A percentile compares a stretch with the other conserved stretches of the same genome.
Evolutionary conservation across 352 stramenopile genomes (phyloP).

Genomic region (Globisporangium iwayamae): DNA sequence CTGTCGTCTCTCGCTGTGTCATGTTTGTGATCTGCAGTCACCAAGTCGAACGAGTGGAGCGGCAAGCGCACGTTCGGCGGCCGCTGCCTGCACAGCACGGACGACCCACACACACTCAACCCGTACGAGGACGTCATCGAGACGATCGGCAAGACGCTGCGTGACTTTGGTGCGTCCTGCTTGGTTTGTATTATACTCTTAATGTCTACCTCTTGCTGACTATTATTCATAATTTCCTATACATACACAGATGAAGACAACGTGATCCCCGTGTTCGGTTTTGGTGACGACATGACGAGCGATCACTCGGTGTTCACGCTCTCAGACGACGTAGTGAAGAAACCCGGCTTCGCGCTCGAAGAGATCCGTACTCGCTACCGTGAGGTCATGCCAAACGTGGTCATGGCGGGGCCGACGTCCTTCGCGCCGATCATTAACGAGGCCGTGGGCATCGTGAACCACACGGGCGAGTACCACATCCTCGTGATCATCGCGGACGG

Average conservation of each 20-base stretch:
- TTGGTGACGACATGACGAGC: conserved; percentile 77
- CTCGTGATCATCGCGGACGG: conserved; percentile 87
- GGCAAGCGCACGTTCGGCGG: conserved; percentile 79
- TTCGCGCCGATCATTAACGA: conserved; percentile 87
- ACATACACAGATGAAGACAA: conserved; percentile 76
- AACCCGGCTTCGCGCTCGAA: conserved; percentile 61
- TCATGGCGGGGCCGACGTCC: conserved; percentile 80
- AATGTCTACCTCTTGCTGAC: neutral
- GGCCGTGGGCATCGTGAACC: conserved; percentile 75
- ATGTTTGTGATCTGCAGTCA: conserved; percentile 50
- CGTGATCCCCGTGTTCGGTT: conserved; percentile 78
- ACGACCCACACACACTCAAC: conserved; percentile 42
- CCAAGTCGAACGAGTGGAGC: conserved; percentile 89
- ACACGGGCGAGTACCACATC: conserved; percentile 79
- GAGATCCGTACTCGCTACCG: conserved; percentile 64
- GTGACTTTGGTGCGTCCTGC: conserved; percentile 56
- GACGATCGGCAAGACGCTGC: conserved; percentile 66
- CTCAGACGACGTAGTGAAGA: conserved; percentile 21
- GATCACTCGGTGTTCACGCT: conserved; percentile 82
- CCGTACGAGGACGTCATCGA: conserved; percentile 87
- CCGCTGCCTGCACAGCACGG: conserved; percentile 63
- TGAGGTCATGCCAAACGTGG: conserved; percentile 62
- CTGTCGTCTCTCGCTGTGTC: neutral
- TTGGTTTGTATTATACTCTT: neutral
- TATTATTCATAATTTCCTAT: neutral